These are phyloP conservation scores for Penicillium roqueforti DNA, from an alignment of 495 filamentous ascomycete genomes.

Conservation along the genomic window DNA sequence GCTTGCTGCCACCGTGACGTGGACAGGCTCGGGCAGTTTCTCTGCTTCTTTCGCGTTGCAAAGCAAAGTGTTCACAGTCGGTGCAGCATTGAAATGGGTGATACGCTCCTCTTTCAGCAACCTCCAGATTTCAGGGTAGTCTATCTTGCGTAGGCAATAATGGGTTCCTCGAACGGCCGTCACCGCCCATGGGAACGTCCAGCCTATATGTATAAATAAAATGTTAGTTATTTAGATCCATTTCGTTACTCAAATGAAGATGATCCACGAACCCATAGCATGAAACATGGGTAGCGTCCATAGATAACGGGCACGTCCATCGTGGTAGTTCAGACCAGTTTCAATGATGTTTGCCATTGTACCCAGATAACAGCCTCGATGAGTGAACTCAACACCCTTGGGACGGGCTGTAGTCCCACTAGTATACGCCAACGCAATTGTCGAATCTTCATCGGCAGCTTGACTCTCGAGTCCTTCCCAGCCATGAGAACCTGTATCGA, in stretches of 20 bases:
- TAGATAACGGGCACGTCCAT: constrained; percentile 70
- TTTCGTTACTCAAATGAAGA: not conserved
- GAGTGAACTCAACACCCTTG: constrained; percentile 91
- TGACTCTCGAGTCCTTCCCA: constrained; percentile 75
- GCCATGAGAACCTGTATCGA: constrained; percentile 54
- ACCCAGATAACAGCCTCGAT: constrained; percentile 82
- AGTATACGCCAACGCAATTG: constrained; percentile 86
- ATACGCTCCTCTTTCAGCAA: constrained; percentile 78
- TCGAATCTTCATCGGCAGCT: constrained; percentile 66
- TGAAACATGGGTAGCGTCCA: constrained; percentile 98
- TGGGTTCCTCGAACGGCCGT: constrained; percentile 90
- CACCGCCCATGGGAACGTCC: constrained; percentile 85
- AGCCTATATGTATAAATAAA: constrained; percentile 35
- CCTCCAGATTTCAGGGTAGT: constrained; percentile 88
- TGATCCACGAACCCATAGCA: constrained; percentile 59
- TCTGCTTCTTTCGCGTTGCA: constrained; percentile 72
- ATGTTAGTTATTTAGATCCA: not conserved
- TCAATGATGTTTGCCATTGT: constrained; percentile 84
- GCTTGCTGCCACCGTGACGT: constrained; percentile 88
- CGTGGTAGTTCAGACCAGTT: constrained; percentile 69
- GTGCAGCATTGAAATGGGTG: constrained; percentile 94
- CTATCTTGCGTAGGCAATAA: constrained; percentile 90
- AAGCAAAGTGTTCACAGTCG: constrained; percentile 92
- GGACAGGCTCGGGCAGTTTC: constrained; percentile 62
- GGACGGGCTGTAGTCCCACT: constrained; percentile 88